Evolutionary conservation across 2,329 filamentous ascomycete genomes (phyloP).

Genomic region (Colletotrichum kahawae): DNA sequence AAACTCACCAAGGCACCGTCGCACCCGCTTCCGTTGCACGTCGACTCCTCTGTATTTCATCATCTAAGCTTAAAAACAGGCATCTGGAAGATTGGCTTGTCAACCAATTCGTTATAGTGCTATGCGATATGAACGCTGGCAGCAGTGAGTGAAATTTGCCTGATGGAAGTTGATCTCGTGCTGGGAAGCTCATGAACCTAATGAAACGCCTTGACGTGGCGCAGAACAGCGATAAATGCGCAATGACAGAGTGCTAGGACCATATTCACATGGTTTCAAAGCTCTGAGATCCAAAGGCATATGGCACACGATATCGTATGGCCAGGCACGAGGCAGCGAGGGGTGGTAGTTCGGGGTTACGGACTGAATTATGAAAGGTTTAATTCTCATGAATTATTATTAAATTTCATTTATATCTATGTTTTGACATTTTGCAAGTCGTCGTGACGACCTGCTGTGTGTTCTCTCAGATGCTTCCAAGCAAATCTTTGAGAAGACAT

Average conservation of each 20-base stretch:
- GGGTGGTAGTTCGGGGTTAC: rapidly evolving
- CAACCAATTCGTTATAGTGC: not conserved
- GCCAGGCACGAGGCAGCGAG: not conserved
- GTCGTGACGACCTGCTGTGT: not conserved
- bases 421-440: not conserved
- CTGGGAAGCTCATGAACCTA: not conserved
- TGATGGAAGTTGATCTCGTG: not conserved
- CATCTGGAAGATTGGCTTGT: not conserved
- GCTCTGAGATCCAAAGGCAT: not conserved
- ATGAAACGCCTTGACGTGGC: not conserved
- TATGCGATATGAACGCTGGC: not conserved
- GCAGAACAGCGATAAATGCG: not conserved
- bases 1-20: not conserved
- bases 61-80: not conserved
- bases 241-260: not conserved
- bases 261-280: not conserved
- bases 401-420: not conserved
- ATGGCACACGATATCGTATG: not conserved
- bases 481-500: not conserved
- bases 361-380: not conserved
- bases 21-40: not conserved
- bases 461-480: not conserved
- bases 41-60: not conserved
- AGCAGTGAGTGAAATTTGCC: not conserved
- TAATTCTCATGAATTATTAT: not conserved